Percentiles rank a stretch among this genome's conserved stretches.
These are phyloP conservation scores for Sextonia rubra DNA, from an alignment of 164 flowering plant species.

Conservation along the genomic window DNA sequence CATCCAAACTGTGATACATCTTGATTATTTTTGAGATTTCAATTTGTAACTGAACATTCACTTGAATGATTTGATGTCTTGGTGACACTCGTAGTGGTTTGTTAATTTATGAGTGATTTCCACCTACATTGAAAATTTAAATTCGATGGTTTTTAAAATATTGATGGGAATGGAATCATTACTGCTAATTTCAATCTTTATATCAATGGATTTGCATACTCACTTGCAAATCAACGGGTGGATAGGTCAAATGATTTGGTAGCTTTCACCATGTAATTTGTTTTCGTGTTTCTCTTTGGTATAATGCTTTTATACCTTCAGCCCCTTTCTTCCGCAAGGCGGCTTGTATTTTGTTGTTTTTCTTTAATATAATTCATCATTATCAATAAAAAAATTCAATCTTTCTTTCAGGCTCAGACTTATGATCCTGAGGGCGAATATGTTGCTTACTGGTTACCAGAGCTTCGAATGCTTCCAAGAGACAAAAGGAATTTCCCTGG, in stretches of 20 bases:
- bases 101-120: not conserved
- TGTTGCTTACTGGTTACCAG: slow-evolving; percentile 80
- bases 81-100: not conserved
- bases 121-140: not conserved
- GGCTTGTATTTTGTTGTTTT: too few species aligned
- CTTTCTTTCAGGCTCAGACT: slow-evolving; percentile 52
- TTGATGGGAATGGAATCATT: too few species aligned
- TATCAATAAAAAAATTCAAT: too few species aligned
- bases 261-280: too few species aligned
- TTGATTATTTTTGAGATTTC: not conserved
- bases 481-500: slow-evolving; percentile 73
- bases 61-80: not conserved
- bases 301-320: too few species aligned
- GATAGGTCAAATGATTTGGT: too few species aligned
- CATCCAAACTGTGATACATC: not conserved
- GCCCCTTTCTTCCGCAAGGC: too few species aligned
- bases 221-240: too few species aligned
- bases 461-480: slow-evolving; percentile 50
- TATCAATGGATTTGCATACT: too few species aligned
- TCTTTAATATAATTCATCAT: too few species aligned
- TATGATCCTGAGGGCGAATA: slow-evolving; percentile 87
- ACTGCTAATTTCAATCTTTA: not conserved
- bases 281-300: too few species aligned
- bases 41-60: not conserved
- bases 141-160: not conserved